These are phyloP conservation scores for Neobulgaria alba DNA, from an alignment of 2,329 filamentous ascomycete genomes.

Conservation along the genomic window DNA sequence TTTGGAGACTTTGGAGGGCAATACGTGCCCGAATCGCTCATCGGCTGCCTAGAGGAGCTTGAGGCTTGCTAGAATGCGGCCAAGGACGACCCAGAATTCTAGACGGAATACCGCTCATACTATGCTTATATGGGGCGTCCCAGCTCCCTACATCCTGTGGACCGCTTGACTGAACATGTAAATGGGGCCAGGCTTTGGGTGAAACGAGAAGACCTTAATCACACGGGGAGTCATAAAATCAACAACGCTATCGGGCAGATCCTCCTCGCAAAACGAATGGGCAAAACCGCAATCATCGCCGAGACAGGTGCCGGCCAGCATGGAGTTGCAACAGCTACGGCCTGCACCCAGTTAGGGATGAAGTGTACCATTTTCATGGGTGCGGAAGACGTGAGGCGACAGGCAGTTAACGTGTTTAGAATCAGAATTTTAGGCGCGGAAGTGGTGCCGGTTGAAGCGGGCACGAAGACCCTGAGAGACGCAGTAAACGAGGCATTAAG, in stretches of 20 bases:
- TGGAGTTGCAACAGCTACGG: slow-evolving; percentile 93
- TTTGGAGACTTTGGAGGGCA: slow-evolving; percentile 97
- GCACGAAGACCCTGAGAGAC: slow-evolving; percentile 72
- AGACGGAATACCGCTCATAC: slow-evolving; percentile 93
- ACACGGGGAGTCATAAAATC: slow-evolving; percentile 98
- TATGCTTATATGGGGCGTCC: slow-evolving; percentile 97
- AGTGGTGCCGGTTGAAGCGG: slow-evolving; percentile 87
- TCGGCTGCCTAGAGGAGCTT: slow-evolving; percentile 89
- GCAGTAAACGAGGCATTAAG: slow-evolving; percentile 94
- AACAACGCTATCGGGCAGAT: slow-evolving; percentile 97
- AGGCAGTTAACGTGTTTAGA: slow-evolving; percentile 95
- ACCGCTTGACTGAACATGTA: slow-evolving; percentile 78
- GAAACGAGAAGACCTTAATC: slow-evolving; percentile 95
- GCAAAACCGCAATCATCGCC: slow-evolving; percentile 95
- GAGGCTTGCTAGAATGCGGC: slow-evolving; percentile 86
- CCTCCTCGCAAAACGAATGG: slow-evolving; percentile 72
- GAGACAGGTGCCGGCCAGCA: slow-evolving; percentile 97
- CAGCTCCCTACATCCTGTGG: slow-evolving; percentile 81
- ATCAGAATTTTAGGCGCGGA: slow-evolving; percentile 93
- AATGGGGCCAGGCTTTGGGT: slow-evolving; percentile 95
- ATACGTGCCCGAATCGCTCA: slow-evolving; percentile 93
- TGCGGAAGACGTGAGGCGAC: slow-evolving; percentile 90
- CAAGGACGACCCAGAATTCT: slow-evolving; percentile 81
- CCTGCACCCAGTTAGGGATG: slow-evolving; percentile 97
- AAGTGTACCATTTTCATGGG: slow-evolving; percentile 98